A percentile compares a stretch with the other conserved stretches of the same genome.
Evolutionary conservation across 495 filamentous ascomycete genomes (phyloP).

Genomic region (Penicillium salamii): DNA sequence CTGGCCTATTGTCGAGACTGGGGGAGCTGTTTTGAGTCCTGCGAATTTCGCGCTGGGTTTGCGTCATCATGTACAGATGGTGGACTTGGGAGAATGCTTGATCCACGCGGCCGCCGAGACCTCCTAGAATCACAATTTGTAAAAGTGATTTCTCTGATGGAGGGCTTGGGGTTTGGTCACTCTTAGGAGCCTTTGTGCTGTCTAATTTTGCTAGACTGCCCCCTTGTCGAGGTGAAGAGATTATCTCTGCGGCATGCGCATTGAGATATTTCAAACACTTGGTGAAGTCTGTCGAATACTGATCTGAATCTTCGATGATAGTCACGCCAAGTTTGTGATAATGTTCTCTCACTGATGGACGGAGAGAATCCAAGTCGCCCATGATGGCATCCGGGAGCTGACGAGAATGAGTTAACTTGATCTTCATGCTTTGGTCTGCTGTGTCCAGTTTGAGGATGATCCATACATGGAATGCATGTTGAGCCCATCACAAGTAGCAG

Average conservation of each 20-base stretch:
- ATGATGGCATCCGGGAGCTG: constrained; percentile 67
- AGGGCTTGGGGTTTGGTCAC: neutral
- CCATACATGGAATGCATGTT: neutral
- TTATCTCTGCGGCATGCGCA: constrained; percentile 25
- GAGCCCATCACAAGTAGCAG: neutral
- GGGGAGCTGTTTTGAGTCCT: constrained; percentile 4
- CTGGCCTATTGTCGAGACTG: neutral
- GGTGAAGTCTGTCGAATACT: constrained; percentile 81
- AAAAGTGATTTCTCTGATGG: constrained; percentile 16
- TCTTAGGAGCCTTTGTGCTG: neutral
- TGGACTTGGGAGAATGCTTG: constrained; percentile 87
- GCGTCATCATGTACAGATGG: constrained; percentile 57
- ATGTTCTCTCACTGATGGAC: constrained; percentile 51
- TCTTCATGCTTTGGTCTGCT: neutral
- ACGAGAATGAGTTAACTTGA: neutral
- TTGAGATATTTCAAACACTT: constrained; percentile 70
- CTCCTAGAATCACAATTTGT: constrained; percentile 70
- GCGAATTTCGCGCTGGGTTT: constrained; percentile 17
- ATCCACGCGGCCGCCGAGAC: constrained; percentile 85
- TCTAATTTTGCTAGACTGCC: neutral
- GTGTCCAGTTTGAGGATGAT: neutral
- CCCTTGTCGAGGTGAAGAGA: constrained; percentile 17
- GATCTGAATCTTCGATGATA: constrained; percentile 67
- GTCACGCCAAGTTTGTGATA: constrained; percentile 54
- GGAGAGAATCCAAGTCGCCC: constrained; percentile 87